A percentile compares a stretch with the other conserved stretches of the same genome.
Conservation (phyloP, 306 rosid species). For the Dalbergia oliveri region DNA sequence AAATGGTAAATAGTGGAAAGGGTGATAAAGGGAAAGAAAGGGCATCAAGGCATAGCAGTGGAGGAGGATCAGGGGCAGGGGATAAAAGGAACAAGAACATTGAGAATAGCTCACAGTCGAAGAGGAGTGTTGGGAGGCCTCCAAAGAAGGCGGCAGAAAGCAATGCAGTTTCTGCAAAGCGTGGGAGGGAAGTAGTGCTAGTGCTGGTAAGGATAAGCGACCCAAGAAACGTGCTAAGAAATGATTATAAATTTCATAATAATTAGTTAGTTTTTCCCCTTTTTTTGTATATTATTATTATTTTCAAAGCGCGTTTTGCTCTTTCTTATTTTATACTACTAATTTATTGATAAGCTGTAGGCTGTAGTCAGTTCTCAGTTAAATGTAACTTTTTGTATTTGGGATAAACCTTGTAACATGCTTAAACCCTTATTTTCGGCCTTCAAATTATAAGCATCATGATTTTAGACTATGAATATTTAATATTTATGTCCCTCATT, state of each 20-base stretch:
- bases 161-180: conserved; percentile 55
- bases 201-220: conserved; percentile 61
- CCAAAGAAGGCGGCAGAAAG: conserved; percentile 67
- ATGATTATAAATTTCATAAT: conserved; percentile 36
- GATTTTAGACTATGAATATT: too few species aligned
- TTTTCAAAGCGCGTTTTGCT: conserved; percentile 39
- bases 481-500: too few species aligned
- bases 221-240: conserved; percentile 75
- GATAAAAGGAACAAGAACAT: conserved; percentile 59
- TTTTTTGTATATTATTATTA: conserved; percentile 45
- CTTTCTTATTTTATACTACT: conserved; percentile 39
- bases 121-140: conserved; percentile 83
- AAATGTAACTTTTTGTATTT: conserved; percentile 50
- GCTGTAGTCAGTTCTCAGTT: conserved; percentile 36
- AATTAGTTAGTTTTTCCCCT: not conserved
- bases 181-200: conserved; percentile 69
- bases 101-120: conserved; percentile 67
- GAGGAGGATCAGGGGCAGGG: conserved; percentile 44
- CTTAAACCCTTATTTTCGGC: not conserved
- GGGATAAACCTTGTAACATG: conserved; percentile 49
- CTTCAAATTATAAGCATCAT: not conserved
- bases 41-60: conserved; percentile 50
- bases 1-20: conserved; percentile 46
- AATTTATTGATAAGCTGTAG: conserved; percentile 54
- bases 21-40: conserved; percentile 67